phyloP scores from a whole-genome alignment of 1,139 yeast genomes.

The Yamadazyma friedrichii region DNA sequence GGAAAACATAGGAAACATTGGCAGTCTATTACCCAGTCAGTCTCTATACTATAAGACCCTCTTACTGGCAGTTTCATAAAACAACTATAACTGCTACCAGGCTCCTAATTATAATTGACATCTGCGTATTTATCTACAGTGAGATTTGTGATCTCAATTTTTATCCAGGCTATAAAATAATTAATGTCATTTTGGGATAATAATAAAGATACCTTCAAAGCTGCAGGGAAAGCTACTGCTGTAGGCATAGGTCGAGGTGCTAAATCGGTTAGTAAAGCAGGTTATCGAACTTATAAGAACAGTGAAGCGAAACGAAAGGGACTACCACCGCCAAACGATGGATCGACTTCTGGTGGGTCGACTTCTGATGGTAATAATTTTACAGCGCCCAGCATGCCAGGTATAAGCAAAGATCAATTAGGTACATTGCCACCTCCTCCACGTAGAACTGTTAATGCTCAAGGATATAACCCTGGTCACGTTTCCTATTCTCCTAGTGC shows the following conservation, averaged over 20 bases:
- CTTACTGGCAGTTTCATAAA: too few species aligned
- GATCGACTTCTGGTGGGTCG: too few species aligned
- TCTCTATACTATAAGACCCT: too few species aligned
- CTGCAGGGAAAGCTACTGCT: conserved; percentile 46
- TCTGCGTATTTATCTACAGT: too few species aligned
- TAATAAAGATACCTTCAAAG: conserved; percentile 47
- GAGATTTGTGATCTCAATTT: too few species aligned
- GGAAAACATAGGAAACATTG: too few species aligned
- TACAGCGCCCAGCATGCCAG: neutral
- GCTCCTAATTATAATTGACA: too few species aligned
- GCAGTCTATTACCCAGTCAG: too few species aligned
- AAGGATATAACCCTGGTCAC: conserved; percentile 2
- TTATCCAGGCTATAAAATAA: conserved; percentile 27
- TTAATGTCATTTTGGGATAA: conserved; percentile 56
- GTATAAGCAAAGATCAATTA: conserved; percentile 22
- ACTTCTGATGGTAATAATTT: too few species aligned
- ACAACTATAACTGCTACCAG: too few species aligned
- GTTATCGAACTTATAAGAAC: conserved; percentile 47
- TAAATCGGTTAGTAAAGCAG: conserved; percentile 48
- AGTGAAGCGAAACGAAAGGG: conserved; percentile 30
- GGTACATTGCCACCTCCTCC: conserved; percentile 40
- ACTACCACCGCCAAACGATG: conserved; percentile 5
- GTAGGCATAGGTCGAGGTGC: conserved; percentile 52
- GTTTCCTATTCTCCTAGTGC: neutral
- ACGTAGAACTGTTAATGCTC: conserved; percentile 18